phyloP scores from a whole-genome alignment of 192 early-diverging fungal genomes.

The Linnemannia zychae region DNA sequence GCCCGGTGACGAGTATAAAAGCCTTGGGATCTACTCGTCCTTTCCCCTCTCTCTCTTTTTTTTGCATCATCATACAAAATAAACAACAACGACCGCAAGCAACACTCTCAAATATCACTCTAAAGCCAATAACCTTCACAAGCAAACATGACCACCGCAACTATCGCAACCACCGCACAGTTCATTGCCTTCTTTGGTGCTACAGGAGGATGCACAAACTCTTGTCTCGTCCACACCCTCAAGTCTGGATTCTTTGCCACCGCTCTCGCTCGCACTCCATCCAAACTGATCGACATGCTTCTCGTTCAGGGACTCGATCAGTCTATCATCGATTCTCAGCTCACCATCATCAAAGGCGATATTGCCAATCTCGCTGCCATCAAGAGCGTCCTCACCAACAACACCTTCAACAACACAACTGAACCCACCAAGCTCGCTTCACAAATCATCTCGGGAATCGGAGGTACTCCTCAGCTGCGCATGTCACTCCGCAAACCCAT shows the following conservation, averaged over 20 bases:
- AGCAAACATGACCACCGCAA: background rate
- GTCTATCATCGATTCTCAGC: constrained; percentile 21
- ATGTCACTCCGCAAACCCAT: constrained; percentile 22
- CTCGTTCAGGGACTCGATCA: constrained; percentile 34
- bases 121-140: background rate
- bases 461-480: constrained; percentile 23
- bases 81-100: too few relatives aligned
- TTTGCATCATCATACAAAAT: too few relatives aligned
- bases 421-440: constrained; percentile 17
- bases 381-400: constrained; percentile 31
- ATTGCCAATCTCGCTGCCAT: constrained; percentile 27
- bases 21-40: too few relatives aligned
- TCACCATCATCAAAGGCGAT: constrained; percentile 43
- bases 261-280: constrained; percentile 45
- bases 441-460: constrained; percentile 51
- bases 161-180: constrained; percentile 1
- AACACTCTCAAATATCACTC: too few relatives aligned
- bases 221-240: constrained; percentile 34
- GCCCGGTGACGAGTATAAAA: background rate
- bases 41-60: too few relatives aligned
- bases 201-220: constrained; percentile 50
- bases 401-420: background rate
- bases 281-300: constrained; percentile 44
- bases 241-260: constrained; percentile 38
- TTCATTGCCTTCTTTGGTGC: constrained; percentile 53